Conservation (phyloP, 345 rosid genomes). For the Rhodomyrtus tomentosa region DNA sequence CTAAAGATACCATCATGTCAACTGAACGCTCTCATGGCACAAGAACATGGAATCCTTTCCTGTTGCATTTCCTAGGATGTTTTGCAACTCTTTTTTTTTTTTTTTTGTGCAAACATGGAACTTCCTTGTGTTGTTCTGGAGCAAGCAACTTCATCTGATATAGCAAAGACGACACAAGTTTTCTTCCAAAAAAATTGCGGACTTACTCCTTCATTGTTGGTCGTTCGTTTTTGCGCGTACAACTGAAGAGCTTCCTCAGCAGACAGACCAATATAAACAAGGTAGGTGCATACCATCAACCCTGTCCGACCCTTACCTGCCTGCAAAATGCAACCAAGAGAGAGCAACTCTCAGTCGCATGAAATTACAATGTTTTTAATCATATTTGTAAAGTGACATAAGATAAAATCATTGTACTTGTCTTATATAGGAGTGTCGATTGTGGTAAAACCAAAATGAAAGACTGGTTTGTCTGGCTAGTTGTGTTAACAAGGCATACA, state of each 20-base stretch:
- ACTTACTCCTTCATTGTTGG: conserved; percentile 90
- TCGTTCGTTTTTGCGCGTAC: conserved; percentile 83
- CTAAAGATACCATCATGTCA: not conserved
- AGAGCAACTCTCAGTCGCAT: not conserved
- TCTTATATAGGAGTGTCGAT: not conserved
- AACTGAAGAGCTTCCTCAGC: conserved; percentile 77
- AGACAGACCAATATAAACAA: conserved; percentile 73
- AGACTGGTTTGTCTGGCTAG: not conserved
- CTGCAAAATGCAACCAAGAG: conserved; percentile 26
- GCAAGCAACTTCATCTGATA: not conserved
- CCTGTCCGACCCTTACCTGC: conserved; percentile 98
- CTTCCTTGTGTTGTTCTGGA: not conserved
- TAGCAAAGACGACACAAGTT: not conserved
- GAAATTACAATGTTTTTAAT: not conserved
- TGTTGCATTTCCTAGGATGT: not conserved
- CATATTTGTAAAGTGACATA: not conserved
- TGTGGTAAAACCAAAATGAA: not conserved
- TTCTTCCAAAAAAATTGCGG: not conserved
- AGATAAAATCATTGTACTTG: not conserved
- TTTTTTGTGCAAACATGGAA: not conserved
- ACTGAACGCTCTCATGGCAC: not conserved
- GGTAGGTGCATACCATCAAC: conserved; percentile 78
- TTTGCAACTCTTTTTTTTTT: not conserved
- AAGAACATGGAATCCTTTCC: not conserved
- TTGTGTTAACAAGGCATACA: not conserved